Conservation (phyloP, 345 rosid genomes). For the Theobroma cacao region DNA sequence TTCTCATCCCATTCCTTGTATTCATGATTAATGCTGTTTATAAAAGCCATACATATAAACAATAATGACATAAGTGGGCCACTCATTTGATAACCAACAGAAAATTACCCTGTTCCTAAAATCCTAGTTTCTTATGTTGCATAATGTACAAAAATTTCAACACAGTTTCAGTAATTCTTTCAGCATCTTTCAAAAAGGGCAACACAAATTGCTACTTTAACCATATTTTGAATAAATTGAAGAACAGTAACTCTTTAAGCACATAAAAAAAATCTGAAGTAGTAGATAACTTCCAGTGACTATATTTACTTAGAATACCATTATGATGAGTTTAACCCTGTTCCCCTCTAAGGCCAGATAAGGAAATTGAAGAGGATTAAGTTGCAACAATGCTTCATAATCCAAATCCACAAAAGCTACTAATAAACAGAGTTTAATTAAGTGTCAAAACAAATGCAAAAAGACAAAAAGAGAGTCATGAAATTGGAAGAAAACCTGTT, state of each 20-base stretch:
- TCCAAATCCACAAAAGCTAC: background rate
- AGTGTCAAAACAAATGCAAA: background rate
- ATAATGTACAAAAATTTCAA: background rate
- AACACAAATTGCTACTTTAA: background rate
- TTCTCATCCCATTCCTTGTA: slow-evolving; percentile 90
- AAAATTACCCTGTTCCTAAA: background rate
- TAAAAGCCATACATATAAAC: slow-evolving; percentile 12
- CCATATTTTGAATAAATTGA: background rate
- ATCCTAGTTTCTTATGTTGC: background rate
- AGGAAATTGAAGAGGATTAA: background rate
- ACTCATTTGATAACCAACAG: background rate
- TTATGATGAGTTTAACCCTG: background rate
- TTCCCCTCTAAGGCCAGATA: background rate
- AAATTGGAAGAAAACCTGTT: slow-evolving; percentile 52
- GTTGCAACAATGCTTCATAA: background rate
- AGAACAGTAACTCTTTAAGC: background rate
- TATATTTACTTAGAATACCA: too few species aligned
- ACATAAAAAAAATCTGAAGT: background rate
- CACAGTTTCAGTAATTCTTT: background rate
- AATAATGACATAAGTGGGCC: background rate
- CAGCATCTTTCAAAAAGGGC: background rate
- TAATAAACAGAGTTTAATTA: background rate
- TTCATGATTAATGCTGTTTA: slow-evolving; percentile 82
- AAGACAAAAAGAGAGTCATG: background rate
- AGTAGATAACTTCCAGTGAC: background rate